Conservation (phyloP, 202 grass and related monocot species). For the Zizania palustris region DNA sequence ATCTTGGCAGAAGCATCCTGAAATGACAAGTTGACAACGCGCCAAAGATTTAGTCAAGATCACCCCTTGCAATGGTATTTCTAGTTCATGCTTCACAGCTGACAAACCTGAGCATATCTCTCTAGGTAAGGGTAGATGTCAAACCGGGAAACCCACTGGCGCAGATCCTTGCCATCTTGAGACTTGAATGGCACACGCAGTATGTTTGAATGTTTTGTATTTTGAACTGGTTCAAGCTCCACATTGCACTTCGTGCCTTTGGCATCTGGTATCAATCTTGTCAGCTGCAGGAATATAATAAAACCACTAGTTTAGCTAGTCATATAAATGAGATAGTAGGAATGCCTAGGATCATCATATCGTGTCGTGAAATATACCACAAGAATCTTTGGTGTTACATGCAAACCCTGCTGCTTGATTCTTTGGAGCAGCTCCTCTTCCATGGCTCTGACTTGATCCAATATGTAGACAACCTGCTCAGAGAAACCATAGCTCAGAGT, state of each 20-base stretch:
- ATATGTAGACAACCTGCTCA: slow-evolving; percentile 86
- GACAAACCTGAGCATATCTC: slow-evolving; percentile 89
- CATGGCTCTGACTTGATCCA: slow-evolving; percentile 91
- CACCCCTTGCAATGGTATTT: background rate
- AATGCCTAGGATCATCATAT: slow-evolving; percentile 21
- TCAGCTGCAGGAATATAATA: slow-evolving; percentile 54
- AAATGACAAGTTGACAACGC: slow-evolving; percentile 35
- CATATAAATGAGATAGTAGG: background rate
- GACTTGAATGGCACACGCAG: slow-evolving; percentile 86
- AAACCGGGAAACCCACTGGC: slow-evolving; percentile 91
- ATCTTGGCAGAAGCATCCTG: slow-evolving; percentile 79
- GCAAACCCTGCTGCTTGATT: slow-evolving; percentile 87
- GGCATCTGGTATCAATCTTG: slow-evolving; percentile 92
- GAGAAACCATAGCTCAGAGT: slow-evolving; percentile 29
- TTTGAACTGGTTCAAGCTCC: slow-evolving; percentile 75
- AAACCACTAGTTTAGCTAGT: slow-evolving; percentile 15
- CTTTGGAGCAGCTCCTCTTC: slow-evolving; percentile 89
- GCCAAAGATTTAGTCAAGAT: background rate
- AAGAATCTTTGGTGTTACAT: slow-evolving; percentile 83
- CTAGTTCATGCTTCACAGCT: background rate
- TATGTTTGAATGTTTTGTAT: slow-evolving; percentile 77
- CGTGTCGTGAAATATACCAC: slow-evolving; percentile 62
- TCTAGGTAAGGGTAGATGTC: slow-evolving; percentile 94
- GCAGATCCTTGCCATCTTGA: slow-evolving; percentile 61
- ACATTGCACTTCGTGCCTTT: slow-evolving; percentile 91